phyloP scores from a whole-genome alignment of 2,329 filamentous ascomycete species.

The Epichloe typhina region DNA sequence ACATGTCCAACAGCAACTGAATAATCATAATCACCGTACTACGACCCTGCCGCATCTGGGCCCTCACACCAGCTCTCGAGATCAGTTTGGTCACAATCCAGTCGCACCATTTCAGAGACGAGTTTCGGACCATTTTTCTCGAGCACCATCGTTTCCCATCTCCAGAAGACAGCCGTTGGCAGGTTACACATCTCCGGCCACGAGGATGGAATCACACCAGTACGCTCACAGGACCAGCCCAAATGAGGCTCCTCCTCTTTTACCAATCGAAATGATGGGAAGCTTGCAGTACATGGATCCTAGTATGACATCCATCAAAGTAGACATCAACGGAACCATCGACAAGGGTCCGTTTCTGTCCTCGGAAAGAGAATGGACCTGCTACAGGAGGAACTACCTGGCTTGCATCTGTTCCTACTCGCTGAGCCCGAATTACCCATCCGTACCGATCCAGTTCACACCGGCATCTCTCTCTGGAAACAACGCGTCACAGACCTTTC shows the following conservation, averaged over 20 bases:
- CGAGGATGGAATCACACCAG: constrained; percentile 36
- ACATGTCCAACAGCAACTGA: constrained; percentile 32
- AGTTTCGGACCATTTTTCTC: constrained; percentile 33
- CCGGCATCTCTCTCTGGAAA: constrained; percentile 10
- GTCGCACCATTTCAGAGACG: constrained; percentile 36
- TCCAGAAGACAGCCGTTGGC: constrained; percentile 35
- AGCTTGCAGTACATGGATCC: constrained; percentile 48
- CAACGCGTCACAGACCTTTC: constrained; percentile 35
- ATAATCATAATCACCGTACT: constrained; percentile 24
- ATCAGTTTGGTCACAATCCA: constrained; percentile 34
- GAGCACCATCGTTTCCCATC: constrained; percentile 38
- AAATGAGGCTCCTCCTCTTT: constrained; percentile 39
- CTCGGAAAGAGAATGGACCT: constrained; percentile 71
- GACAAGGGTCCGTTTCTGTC: constrained; percentile 80
- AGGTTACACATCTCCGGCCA: constrained; percentile 27
- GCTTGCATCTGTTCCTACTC: constrained; percentile 70
- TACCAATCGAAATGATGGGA: constrained; percentile 37
- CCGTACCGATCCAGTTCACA: constrained; percentile 37
- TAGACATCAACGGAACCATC: constrained; percentile 66
- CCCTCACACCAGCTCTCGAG: constrained; percentile 35
- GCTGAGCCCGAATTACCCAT: constrained; percentile 43
- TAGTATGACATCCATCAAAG: constrained; percentile 39
- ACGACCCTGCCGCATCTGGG: constrained; percentile 38
- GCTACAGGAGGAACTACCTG: constrained; percentile 86
- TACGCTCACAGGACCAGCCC: constrained; percentile 19